Conservation (phyloP, 2,329 filamentous ascomycete genomes). For the Bipolaris victoriae region DNA sequence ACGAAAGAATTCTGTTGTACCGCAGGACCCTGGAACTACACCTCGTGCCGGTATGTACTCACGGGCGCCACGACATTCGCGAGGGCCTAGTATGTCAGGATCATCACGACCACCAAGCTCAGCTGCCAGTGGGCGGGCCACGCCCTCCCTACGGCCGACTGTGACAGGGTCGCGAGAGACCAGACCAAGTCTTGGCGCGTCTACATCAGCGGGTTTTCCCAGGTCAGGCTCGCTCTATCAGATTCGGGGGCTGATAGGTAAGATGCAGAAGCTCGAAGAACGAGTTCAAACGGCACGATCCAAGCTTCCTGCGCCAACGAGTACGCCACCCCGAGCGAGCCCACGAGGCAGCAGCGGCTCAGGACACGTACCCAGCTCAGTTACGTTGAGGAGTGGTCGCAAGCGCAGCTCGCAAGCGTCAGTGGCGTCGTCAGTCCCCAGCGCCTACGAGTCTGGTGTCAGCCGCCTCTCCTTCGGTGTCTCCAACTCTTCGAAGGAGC, state of each 20-base stretch:
- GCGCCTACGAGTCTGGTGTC: slow-evolving; percentile 38
- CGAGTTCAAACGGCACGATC: slow-evolving; percentile 90
- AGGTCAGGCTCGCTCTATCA: slow-evolving; percentile 81
- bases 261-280: slow-evolving; percentile 96
- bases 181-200: slow-evolving; percentile 54
- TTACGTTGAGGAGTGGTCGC: slow-evolving; percentile 69
- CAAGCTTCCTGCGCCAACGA: slow-evolving; percentile 81
- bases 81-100: slow-evolving; percentile 66
- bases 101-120: slow-evolving; percentile 38
- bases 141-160: slow-evolving; percentile 51
- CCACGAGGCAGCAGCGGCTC: slow-evolving; percentile 65
- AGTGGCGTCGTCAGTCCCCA: slow-evolving; percentile 45
- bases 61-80: slow-evolving; percentile 57
- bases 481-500: slow-evolving; percentile 36
- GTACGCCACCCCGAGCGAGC: slow-evolving; percentile 80
- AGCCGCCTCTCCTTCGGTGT: slow-evolving; percentile 60
- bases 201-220: slow-evolving; percentile 60
- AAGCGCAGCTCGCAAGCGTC: slow-evolving; percentile 67
- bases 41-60: slow-evolving; percentile 60
- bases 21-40: slow-evolving; percentile 59
- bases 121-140: slow-evolving; percentile 49
- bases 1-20: slow-evolving; percentile 56
- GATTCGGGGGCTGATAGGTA: slow-evolving; percentile 89
- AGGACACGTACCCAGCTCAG: slow-evolving; percentile 59
- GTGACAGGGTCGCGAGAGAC: slow-evolving; percentile 45